Base-by-base conservation (phyloP, 192 early-diverging fungal species). In the Backusella sp. region DNA sequence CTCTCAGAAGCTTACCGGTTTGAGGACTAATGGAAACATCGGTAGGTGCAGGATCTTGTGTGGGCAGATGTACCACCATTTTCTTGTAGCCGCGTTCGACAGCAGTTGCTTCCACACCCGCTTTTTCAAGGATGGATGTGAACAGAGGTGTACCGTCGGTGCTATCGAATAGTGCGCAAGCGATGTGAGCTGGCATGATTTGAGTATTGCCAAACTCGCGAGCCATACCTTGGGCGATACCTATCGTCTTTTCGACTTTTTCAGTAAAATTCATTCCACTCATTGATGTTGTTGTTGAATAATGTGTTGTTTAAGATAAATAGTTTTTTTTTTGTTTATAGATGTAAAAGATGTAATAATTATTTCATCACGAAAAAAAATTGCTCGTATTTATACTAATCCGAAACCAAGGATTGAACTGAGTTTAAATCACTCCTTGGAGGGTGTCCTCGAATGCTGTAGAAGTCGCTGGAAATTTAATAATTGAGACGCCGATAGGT, bases 1-100 rank as follows among this genome's bases (percentile, higher is more conserved):
- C 84, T 4, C 89, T 78, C 0, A 98, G 82, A 26, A 94, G 56
- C 49, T 91, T 92, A 42, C 78, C 77, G 23, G 92, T 76, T 67
- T 88, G 83, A 1, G 90, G 85, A 30, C 87, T 85, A 39, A 97
- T 87, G 0, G 88, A 85, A 4, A 97, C 72, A 28, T 94, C 88
- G 1, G 87, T 79, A 0, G 97, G 98, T 6, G 96, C 88, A 1
- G 98, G 96, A 37, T 90, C 87, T 82, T 99, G 96, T 0, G 93
- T 78, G 3, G 96, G 96, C 7, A 94, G 80, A 35, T 91, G 91
- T 66, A 96, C 91, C 37, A 97, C 77, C 1, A 88, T 78, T 36
- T 93, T 90, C 83, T 94, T 95, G 78, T 95, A 85, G 7, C 86
- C 86, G 35, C 98, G 93, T 76, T 96, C 96, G 44, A 92, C 88